Percentiles rank a stretch among this genome's conserved stretches.
Evolutionary conservation across 306 rosid genomes (phyloP).

Genomic region (Hylodesmum podocarpum): DNA sequence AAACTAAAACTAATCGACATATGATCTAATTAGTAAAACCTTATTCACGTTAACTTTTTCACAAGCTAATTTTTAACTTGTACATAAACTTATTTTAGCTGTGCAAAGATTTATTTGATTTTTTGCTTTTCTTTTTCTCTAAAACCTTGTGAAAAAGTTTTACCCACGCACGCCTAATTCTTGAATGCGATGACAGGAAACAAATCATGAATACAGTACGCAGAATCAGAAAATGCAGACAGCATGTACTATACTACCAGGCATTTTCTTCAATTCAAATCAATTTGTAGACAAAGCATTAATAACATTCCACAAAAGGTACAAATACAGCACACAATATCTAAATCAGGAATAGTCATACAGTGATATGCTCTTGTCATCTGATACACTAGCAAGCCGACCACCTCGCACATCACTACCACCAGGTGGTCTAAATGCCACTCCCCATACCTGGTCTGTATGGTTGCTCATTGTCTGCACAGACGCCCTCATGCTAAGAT

Average conservation of each 20-base stretch:
- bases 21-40: no score
- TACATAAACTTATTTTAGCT: no score
- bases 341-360: conserved; percentile 76
- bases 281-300: conserved; percentile 21
- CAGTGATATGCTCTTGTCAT: conserved; percentile 87
- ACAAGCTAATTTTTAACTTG: no score
- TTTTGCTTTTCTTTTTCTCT: no score
- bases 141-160: no score
- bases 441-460: conserved; percentile 94
- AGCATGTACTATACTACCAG: conserved; percentile 27
- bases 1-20: no score
- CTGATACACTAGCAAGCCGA: conserved; percentile 94
- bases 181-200: conserved; percentile 13
- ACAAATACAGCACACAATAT: conserved; percentile 5
- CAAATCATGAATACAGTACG: background rate
- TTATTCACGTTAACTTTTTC: no score
- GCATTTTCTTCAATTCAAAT: conserved; percentile 28
- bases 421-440: conserved; percentile 88
- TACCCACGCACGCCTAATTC: no score
- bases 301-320: conserved; percentile 13
- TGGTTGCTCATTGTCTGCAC: conserved; percentile 99
- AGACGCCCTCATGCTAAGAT: conserved; percentile 77
- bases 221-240: conserved; percentile 20
- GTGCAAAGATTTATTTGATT: no score
- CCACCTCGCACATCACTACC: conserved; percentile 58